phyloP scores from a whole-genome alignment of 1,139 yeast genomes.

The Nakaseomyces nivariensis region DNA sequence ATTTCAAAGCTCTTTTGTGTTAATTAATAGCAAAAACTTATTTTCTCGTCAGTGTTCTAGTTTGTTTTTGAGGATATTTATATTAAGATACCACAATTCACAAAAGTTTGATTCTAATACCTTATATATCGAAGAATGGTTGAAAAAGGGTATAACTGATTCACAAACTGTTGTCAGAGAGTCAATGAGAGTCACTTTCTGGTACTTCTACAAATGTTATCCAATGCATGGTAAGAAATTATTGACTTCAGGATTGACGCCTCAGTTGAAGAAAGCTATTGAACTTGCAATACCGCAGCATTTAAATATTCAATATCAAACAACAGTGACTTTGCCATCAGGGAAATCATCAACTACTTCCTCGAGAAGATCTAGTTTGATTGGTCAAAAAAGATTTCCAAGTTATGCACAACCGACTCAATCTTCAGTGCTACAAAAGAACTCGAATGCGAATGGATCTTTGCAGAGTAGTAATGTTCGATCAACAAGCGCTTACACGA shows the following conservation, averaged over 20 bases:
- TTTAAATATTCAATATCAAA: conserved; percentile 19
- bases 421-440: conserved; percentile 12
- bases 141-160: conserved; percentile 59
- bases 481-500: conserved; percentile 21
- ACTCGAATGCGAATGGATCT: neutral
- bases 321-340: conserved; percentile 6
- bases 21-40: conserved; percentile 57
- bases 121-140: conserved; percentile 42
- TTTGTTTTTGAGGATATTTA: conserved; percentile 56
- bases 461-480: conserved; percentile 9
- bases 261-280: conserved; percentile 44
- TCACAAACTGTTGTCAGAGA: conserved; percentile 77
- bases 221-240: conserved; percentile 36
- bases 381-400: conserved; percentile 18
- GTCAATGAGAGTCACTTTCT: conserved; percentile 60
- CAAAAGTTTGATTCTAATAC: conserved; percentile 33
- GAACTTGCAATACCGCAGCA: conserved; percentile 44
- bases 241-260: conserved; percentile 31
- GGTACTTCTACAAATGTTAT: conserved; percentile 51
- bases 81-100: conserved; percentile 37
- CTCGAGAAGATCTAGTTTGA: conserved; percentile 14
- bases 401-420: conserved; percentile 30
- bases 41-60: conserved; percentile 64
- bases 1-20: conserved; percentile 41
- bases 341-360: conserved; percentile 6